phyloP scores from a whole-genome alignment of 2,329 filamentous ascomycete genomes.

The Epichloe amarillans region DNA sequence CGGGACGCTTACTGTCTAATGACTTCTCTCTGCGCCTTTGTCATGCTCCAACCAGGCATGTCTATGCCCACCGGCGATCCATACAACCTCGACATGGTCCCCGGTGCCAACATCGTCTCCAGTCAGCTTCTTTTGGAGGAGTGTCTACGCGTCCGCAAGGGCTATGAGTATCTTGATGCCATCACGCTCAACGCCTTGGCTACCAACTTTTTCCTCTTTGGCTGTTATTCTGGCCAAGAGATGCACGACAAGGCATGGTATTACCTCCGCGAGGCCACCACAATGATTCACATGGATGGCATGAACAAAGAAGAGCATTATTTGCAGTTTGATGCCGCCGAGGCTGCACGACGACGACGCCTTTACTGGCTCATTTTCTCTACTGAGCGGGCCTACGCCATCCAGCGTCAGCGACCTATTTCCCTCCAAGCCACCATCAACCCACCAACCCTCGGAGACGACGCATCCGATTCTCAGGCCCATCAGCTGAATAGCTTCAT shows the following conservation, averaged over 20 bases:
- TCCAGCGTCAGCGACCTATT: conserved; percentile 56
- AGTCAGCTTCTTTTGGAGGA: conserved; percentile 57
- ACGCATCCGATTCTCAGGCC: conserved; percentile 41
- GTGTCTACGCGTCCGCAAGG: conserved; percentile 48
- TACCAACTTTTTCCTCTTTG: conserved; percentile 71
- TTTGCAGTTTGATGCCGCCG: conserved; percentile 40
- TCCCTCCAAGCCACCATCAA: conserved; percentile 57
- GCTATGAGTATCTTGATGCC: conserved; percentile 44
- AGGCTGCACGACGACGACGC: conserved; percentile 49
- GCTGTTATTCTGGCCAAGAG: conserved; percentile 56
- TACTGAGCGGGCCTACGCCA: conserved; percentile 58
- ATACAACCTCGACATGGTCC: conserved; percentile 40
- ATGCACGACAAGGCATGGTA: conserved; percentile 69
- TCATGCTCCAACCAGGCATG: conserved; percentile 58
- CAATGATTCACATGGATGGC: conserved; percentile 47
- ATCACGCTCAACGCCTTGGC: conserved; percentile 46
- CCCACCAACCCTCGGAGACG: conserved; percentile 47
- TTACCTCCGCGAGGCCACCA: conserved; percentile 63
- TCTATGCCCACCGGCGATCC: conserved; percentile 42
- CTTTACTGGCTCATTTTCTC: conserved; percentile 64
- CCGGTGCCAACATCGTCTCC: conserved; percentile 47
- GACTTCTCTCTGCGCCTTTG: conserved; percentile 51
- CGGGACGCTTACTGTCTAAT: conserved; percentile 52
- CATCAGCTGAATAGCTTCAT: conserved; percentile 43
- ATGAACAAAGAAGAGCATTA: conserved; percentile 54